Conservation (phyloP, 2,329 filamentous ascomycete genomes). For the Colletotrichum sojae region DNA sequence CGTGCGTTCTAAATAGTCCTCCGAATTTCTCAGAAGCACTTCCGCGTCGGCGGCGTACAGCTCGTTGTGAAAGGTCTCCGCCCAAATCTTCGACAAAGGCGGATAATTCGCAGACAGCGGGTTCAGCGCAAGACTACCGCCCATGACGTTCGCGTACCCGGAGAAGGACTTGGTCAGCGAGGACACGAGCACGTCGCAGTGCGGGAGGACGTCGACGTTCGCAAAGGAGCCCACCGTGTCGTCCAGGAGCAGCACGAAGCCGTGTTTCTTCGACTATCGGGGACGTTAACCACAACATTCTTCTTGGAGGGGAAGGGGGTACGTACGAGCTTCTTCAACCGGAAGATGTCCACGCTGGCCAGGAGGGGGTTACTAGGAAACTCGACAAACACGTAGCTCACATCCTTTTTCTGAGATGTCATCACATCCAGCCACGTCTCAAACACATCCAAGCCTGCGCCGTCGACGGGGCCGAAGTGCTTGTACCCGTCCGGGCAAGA, state of each 20-base stretch:
- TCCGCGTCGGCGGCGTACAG: conserved; percentile 63
- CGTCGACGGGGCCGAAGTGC: conserved; percentile 62
- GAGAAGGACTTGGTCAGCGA: conserved; percentile 72
- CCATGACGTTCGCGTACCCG: conserved; percentile 69
- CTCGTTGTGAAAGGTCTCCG: conserved; percentile 55
- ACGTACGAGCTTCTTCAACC: conserved; percentile 44
- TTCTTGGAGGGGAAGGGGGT: background rate
- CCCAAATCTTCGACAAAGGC: conserved; percentile 49
- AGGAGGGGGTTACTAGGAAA: conserved; percentile 55
- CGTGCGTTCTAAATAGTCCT: conserved; percentile 58
- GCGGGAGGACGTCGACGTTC: conserved; percentile 65
- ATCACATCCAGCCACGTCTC: conserved; percentile 61
- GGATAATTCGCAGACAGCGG: conserved; percentile 59
- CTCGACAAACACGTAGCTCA: conserved; percentile 65
- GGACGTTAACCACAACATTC: background rate
- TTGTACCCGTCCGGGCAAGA: conserved; percentile 60
- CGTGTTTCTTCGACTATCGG: conserved; percentile 54
- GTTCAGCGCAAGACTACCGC: conserved; percentile 65
- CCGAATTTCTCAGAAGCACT: conserved; percentile 60
- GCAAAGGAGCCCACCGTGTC: conserved; percentile 64
- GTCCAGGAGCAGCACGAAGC: conserved; percentile 62
- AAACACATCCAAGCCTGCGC: conserved; percentile 58
- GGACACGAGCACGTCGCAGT: conserved; percentile 65
- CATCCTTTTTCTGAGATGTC: conserved; percentile 52
- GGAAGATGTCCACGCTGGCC: conserved; percentile 50